Conservation (phyloP, 306 rosid genomes). For the Dalbergia cochinchinensis region DNA sequence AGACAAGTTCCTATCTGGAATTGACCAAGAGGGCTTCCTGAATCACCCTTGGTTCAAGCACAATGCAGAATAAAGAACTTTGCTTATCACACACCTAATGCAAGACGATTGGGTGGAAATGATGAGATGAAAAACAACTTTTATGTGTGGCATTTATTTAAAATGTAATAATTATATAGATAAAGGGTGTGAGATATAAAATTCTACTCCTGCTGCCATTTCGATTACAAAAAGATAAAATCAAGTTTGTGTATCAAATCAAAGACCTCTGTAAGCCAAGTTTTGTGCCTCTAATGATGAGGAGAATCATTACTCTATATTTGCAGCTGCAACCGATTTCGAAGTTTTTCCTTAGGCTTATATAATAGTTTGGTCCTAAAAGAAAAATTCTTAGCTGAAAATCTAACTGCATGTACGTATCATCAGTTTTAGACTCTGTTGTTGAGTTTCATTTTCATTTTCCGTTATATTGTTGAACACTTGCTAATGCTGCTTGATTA, state of each 20-base stretch:
- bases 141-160: constrained; percentile 22
- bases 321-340: no score
- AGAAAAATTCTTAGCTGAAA: background rate
- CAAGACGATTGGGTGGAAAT: constrained; percentile 46
- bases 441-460: no score
- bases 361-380: background rate
- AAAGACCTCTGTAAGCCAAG: background rate
- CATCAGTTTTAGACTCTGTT: background rate
- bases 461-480: no score
- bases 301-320: constrained; percentile 31
- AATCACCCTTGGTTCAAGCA: constrained; percentile 63
- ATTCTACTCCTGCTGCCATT: constrained; percentile 13
- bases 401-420: background rate
- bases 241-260: constrained; percentile 15
- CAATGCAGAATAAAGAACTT: constrained; percentile 43
- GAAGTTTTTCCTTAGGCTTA: no score
- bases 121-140: constrained; percentile 44
- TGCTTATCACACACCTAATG: constrained; percentile 37
- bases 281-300: constrained; percentile 5
- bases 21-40: constrained; percentile 61
- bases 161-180: constrained; percentile 2
- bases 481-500: no score
- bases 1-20: constrained; percentile 63
- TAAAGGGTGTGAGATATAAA: background rate
- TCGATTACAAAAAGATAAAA: background rate